A percentile compares a stretch with the other conserved stretches of the same genome.
Conservation (phyloP, 441 rosid genomes). For the Euphorbia schlechtendalii region DNA sequence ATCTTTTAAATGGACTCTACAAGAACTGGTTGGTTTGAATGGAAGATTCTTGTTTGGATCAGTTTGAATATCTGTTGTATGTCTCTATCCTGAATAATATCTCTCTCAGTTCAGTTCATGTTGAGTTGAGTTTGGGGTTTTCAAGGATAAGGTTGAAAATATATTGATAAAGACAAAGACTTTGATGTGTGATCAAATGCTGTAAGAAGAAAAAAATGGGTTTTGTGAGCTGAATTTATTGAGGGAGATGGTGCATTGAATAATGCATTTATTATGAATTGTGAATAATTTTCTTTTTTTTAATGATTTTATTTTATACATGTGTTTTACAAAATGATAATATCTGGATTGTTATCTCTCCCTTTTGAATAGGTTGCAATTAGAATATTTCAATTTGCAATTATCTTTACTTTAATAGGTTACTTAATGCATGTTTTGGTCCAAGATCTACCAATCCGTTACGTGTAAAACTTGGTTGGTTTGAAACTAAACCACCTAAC, state of each 20-base stretch:
- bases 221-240: neutral
- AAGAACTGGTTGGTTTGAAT: conserved; percentile 39
- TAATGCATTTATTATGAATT: neutral
- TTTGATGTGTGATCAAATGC: neutral
- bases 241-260: neutral
- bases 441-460: too few species aligned
- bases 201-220: neutral
- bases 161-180: neutral
- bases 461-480: conserved; percentile 1
- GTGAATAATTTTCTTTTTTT: neutral
- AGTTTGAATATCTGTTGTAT: conserved; percentile 32
- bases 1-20: conserved; percentile 7
- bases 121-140: conserved; percentile 9
- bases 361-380: neutral
- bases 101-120: conserved; percentile 2
- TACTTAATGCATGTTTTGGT: too few species aligned
- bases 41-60: conserved; percentile 8
- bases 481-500: neutral
- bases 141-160: neutral
- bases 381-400: conserved; percentile 11
- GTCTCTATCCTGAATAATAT: conserved; percentile 16
- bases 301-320: neutral
- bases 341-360: neutral
- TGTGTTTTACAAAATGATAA: neutral
- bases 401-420: too few species aligned